phyloP scores from a whole-genome alignment of 345 rosid genomes.

The Nasturtium officinale region DNA sequence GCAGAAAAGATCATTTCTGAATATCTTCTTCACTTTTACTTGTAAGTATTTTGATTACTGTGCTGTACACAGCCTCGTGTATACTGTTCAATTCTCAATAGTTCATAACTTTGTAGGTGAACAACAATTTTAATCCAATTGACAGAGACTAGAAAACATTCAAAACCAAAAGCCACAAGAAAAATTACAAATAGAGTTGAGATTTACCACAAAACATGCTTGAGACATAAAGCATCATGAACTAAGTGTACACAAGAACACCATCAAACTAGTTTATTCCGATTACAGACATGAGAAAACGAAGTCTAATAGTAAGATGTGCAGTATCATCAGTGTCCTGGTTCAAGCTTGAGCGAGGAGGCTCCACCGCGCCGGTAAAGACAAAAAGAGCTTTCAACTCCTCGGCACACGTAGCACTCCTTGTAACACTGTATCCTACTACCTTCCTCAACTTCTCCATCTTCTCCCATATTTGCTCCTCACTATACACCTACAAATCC shows the following conservation, averaged over 20 bases:
- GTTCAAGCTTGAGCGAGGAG: slow-evolving; percentile 52
- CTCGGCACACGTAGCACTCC: slow-evolving; percentile 48
- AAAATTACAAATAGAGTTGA: slow-evolving; percentile 4
- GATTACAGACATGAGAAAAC: slow-evolving; percentile 67
- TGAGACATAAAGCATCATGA: not conserved
- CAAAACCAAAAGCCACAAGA: not conserved
- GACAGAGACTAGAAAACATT: not conserved
- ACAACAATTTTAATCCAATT: not conserved
- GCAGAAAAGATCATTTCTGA: slow-evolving; percentile 40
- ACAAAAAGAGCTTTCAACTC: slow-evolving; percentile 72
- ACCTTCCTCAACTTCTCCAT: slow-evolving; percentile 58
- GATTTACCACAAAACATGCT: slow-evolving; percentile 10
- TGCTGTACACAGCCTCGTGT: too few species aligned
- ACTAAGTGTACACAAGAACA: not conserved
- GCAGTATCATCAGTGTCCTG: slow-evolving; percentile 40
- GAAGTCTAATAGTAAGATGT: slow-evolving; percentile 55
- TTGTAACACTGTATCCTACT: slow-evolving; percentile 62
- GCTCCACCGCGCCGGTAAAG: slow-evolving; percentile 72
- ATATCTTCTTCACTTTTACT: not conserved
- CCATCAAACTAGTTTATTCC: slow-evolving; percentile 60
- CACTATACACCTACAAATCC: slow-evolving; percentile 41
- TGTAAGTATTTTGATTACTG: slow-evolving; percentile 1
- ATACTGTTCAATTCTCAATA: too few species aligned
- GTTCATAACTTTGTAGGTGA: not conserved
- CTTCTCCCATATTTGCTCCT: slow-evolving; percentile 64